Conservation (phyloP, 139 green algal species). For the Volvox africanus region DNA sequence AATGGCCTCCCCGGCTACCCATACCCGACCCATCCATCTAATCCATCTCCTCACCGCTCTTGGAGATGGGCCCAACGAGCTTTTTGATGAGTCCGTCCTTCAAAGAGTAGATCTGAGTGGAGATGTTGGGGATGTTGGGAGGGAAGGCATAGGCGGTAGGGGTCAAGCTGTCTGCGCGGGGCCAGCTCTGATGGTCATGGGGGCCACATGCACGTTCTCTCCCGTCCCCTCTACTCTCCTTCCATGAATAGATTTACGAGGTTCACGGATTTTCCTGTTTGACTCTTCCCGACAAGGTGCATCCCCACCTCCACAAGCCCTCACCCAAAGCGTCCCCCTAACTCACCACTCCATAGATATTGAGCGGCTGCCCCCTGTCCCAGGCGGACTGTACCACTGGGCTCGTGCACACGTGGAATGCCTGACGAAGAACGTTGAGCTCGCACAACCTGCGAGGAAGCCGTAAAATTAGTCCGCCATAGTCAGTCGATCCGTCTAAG, state of each 20-base stretch:
- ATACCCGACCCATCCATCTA: not conserved
- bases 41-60: not conserved
- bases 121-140: not conserved
- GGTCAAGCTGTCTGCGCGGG: no score
- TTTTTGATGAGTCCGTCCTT: conserved; percentile 69
- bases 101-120: conserved; percentile 69
- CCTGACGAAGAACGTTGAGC: conserved; percentile 78
- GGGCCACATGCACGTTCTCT: no score
- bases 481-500: no score
- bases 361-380: conserved; percentile 76
- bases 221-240: no score
- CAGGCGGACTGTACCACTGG: conserved; percentile 84
- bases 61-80: conserved; percentile 63
- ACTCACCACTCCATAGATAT: conserved; percentile 74
- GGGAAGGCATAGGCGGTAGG: no score
- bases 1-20: no score
- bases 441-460: not conserved
- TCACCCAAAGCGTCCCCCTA: not conserved
- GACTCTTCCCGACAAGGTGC: no score
- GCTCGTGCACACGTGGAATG: conserved; percentile 83
- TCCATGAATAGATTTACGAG: no score
- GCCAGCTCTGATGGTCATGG: no score
- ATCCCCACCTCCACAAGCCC: no score
- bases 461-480: no score
- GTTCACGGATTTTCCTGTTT: no score